phyloP scores from a whole-genome alignment of 192 early-diverging fungal genomes.

The Dimargaris cristalligena region DNA sequence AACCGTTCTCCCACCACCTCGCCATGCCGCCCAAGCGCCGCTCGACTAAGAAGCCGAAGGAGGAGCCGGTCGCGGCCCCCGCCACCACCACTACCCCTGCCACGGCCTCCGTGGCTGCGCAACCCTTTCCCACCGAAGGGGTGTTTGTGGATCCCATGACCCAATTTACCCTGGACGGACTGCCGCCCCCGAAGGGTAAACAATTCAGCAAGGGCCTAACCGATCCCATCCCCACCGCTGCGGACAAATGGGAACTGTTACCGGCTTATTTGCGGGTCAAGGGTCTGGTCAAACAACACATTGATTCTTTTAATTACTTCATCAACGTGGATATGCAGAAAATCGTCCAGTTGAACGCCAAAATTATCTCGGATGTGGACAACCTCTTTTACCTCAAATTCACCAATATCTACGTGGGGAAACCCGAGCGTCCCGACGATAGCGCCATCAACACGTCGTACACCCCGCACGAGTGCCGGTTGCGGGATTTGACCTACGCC shows the following conservation, averaged over 20 bases:
- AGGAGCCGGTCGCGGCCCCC: no score
- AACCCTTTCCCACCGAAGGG: no score
- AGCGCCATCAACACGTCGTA: slow-evolving; percentile 49
- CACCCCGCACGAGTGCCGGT: slow-evolving; percentile 90
- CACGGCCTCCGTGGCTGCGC: no score
- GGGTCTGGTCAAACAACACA: slow-evolving; percentile 95
- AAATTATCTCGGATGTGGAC: slow-evolving; percentile 83
- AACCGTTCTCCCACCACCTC: no score
- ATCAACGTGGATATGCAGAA: slow-evolving; percentile 86
- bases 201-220: slow-evolving; percentile 20
- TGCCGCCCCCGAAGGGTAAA: no score
- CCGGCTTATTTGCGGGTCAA: slow-evolving; percentile 95
- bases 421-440: slow-evolving; percentile 63
- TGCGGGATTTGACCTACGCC: slow-evolving; percentile 90
- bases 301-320: slow-evolving; percentile 99
- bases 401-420: slow-evolving; percentile 69
- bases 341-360: slow-evolving; percentile 83
- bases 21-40: no score
- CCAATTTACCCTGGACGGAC: no score
- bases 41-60: no score
- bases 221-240: slow-evolving; percentile 28
- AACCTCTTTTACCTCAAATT: slow-evolving; percentile 86
- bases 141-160: no score
- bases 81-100: no score
- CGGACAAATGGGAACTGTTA: slow-evolving; percentile 95